Evolutionary conservation across 2,329 filamentous ascomycete species (phyloP).

Genomic region (Malbranchea cinnamomea): DNA sequence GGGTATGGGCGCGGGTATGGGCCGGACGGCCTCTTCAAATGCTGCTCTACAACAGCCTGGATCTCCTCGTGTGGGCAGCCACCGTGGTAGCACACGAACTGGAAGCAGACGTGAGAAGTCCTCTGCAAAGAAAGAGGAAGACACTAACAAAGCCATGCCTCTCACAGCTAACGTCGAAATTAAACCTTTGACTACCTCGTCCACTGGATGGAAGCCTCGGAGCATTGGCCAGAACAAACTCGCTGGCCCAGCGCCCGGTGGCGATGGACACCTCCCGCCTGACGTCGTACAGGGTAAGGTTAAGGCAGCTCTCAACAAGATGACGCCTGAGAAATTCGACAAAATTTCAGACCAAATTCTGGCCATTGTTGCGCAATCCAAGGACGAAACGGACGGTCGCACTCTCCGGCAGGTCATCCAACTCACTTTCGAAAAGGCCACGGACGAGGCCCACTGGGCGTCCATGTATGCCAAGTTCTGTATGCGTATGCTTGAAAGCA

Average conservation of each 20-base stretch:
- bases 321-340: constrained; percentile 98
- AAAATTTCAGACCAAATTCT: constrained; percentile 89
- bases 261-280: constrained; percentile 57
- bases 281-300: constrained; percentile 97
- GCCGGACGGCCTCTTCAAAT: constrained; percentile 44
- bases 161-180: constrained; percentile 71
- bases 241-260: constrained; percentile 33
- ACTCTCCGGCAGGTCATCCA: constrained; percentile 96
- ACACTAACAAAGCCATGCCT: constrained; percentile 74
- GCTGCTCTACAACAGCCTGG: constrained; percentile 44
- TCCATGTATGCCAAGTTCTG: constrained; percentile 99
- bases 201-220: constrained; percentile 79
- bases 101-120: constrained; percentile 42
- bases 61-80: constrained; percentile 59
- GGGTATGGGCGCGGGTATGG: constrained; percentile 49
- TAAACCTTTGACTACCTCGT: constrained; percentile 58
- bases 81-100: constrained; percentile 32
- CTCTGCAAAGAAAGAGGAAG: constrained; percentile 40
- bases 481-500: constrained; percentile 88
- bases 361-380: constrained; percentile 82
- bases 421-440: constrained; percentile 97
- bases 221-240: constrained; percentile 44
- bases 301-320: constrained; percentile 97
- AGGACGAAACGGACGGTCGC: constrained; percentile 85
- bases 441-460: constrained; percentile 95